Percentiles rank a stretch among this genome's conserved stretches.
These are phyloP conservation scores for Tolypocladium guangdongense DNA, from an alignment of 2,329 filamentous ascomycete genomes.

Conservation along the genomic window DNA sequence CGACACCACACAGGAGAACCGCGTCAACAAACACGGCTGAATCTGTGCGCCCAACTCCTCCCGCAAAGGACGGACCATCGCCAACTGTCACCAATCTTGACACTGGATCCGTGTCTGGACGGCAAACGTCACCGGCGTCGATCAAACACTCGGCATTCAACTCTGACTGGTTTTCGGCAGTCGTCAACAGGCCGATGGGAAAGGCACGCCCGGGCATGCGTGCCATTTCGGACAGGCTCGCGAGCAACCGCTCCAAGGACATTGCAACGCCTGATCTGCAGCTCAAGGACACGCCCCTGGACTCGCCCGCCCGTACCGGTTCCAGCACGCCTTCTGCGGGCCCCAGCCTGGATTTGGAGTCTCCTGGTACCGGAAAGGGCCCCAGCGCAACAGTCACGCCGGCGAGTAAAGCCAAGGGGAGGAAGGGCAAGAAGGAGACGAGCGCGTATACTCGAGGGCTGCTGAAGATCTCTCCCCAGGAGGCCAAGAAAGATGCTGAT, in stretches of 20 bases:
- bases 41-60: slow-evolving; percentile 38
- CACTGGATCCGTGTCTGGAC: slow-evolving; percentile 26
- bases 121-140: slow-evolving; percentile 33
- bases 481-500: slow-evolving; percentile 78
- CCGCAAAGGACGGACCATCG: slow-evolving; percentile 41
- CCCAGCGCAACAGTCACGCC: slow-evolving; percentile 37
- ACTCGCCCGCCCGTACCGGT: slow-evolving; percentile 64
- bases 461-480: slow-evolving; percentile 66
- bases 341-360: slow-evolving; percentile 70
- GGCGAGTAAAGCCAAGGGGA: slow-evolving; percentile 37
- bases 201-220: slow-evolving; percentile 57
- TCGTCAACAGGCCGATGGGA: slow-evolving; percentile 37
- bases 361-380: slow-evolving; percentile 52
- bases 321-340: slow-evolving; percentile 58
- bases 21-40: slow-evolving; percentile 49
- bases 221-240: slow-evolving; percentile 70
- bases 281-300: slow-evolving; percentile 39
- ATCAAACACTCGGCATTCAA: slow-evolving; percentile 32
- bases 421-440: slow-evolving; percentile 87
- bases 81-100: slow-evolving; percentile 54
- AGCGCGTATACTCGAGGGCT: slow-evolving; percentile 87
- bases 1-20: slow-evolving; percentile 43
- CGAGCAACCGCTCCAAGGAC: slow-evolving; percentile 42
- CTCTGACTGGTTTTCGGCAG: slow-evolving; percentile 43
- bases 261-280: slow-evolving; percentile 38